Conservation (phyloP, 2,329 filamentous ascomycete species). For the Trichoderma breve region DNA sequence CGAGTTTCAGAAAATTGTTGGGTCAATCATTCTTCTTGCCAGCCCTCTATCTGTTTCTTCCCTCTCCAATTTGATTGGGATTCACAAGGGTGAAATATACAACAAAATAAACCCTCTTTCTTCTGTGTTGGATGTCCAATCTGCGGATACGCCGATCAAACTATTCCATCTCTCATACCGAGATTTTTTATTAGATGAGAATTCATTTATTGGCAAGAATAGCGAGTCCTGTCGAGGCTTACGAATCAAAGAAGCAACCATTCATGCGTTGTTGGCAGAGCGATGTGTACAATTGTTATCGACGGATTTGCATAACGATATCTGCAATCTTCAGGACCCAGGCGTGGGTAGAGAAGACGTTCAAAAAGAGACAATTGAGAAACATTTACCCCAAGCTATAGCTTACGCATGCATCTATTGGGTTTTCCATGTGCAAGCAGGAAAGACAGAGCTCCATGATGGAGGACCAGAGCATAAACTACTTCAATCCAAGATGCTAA, state of each 20-base stretch:
- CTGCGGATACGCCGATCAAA: background rate
- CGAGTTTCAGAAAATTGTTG: slow-evolving; percentile 25
- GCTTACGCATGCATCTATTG: background rate
- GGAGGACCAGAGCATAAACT: background rate
- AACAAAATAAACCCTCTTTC: background rate
- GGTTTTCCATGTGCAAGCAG: background rate
- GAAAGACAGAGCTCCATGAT: background rate
- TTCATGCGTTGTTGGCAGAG: background rate
- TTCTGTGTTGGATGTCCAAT: background rate
- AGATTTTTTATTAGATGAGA: background rate
- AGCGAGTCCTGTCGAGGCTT: background rate
- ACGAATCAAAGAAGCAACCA: background rate
- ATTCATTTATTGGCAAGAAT: background rate
- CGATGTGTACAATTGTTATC: background rate
- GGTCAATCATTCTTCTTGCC: background rate
- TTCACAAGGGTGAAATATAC: background rate
- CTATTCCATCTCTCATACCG: background rate
- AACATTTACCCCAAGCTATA: background rate
- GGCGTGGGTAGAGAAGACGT: background rate
- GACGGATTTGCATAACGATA: background rate
- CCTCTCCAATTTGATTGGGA: background rate
- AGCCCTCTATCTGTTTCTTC: background rate
- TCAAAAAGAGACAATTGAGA: background rate
- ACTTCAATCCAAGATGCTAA: background rate
- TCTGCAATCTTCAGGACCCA: background rate